Base-by-base conservation (phyloP, 2,329 filamentous ascomycete genomes). In the Sordariomycetes sp. region DNA sequence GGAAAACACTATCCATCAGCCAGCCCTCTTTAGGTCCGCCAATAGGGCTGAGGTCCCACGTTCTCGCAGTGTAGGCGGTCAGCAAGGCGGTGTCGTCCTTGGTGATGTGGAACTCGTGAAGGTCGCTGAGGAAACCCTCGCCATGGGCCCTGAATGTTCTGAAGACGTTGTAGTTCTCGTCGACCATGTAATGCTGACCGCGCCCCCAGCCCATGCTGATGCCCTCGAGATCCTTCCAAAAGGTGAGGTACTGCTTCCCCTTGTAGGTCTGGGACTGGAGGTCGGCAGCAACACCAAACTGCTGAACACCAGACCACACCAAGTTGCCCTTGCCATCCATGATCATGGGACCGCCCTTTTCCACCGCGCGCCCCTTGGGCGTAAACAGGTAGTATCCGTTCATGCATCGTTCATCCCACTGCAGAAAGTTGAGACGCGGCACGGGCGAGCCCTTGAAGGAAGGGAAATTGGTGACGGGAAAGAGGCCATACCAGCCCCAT, bases 261-360 rank as follows among this genome's bases (percentile, higher is more conserved):
- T 55, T 46, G 36, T 55, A 45, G 6, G 39, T 39, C 34, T 58
- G 53, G 12, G 54, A 46, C 25, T 51, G 41, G 1, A 46, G 45
- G 12, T 40, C 31, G 32, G 50, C 46, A 2, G 43, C 33, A 27
- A 47, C 43, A 31, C 40, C 42, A 33, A 49, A 57, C 11, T 32
- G 41, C 35, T 53, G 51, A 16, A 14, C 23, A 2, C 21, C 18
- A 21, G 21, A 12, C 66, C 66, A 70, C 7, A 69, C 55, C 15
- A 69, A 42, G 37, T 63, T 51, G 8, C 64, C 64, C 3, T 55
- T 44, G 11, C 51, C 46, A 43, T 67, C 63, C 19, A 68, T 42
- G 10, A 69, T 63, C 38, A 61, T 59, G 2, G 63, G 61, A 4
- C 61, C 58, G 25, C 17, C 25, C 8, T 14, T 9, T 9, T 40